Evolutionary conservation across 1,284 basidiomycete genomes (phyloP), one percentile per base, ranked within the genome.

Genomic region (Apiotrichum mycotoxinovorans): DNA sequence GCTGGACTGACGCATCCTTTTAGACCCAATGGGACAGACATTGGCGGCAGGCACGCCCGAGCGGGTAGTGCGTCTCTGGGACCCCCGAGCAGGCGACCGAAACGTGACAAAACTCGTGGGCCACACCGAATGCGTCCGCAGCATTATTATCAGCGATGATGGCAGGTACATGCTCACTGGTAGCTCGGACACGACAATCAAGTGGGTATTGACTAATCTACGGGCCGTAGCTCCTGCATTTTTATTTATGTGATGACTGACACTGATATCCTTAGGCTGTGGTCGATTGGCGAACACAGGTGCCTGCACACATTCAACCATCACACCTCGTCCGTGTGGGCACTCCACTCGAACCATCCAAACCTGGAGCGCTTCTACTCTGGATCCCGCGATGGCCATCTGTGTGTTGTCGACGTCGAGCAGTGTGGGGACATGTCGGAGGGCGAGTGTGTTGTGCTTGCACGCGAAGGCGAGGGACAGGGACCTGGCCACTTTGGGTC

Each of bases 271-370:
- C 83, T 89, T 69, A 92, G 93, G 67, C 83, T 98, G 12, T 98
- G 95, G 95, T 97, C 93, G 0, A 79, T 98, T 14, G 87, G 89
- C 22, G 82, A 83, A 12, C 94, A 97, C 72, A 83, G 89, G 14
- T 96, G 92, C 71, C 78, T 98, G 15, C 92, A 98, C 69, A 98
- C 95, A 1, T 98, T 98, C 78, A 89, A 89, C 1, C 89, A 98
- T 72, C 96, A 98, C 73, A 86, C 88, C 17, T 91, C 93, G 57
- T 93, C 91, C 18, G 92, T 98, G 34, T 98, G 96, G 95, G 87
- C 91, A 0, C 81, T 99, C 2, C 85, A 84, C 71, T 95, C 92
- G 3, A 82, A 84, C 0, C 91, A 98, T 72, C 89, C 91, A 0
- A 85, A 87, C 15, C 82, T 99, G 50, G 89, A 95, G 71, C 81